phyloP scores from a whole-genome alignment of 139 green algal species.

The Chlorella sp. region DNA sequence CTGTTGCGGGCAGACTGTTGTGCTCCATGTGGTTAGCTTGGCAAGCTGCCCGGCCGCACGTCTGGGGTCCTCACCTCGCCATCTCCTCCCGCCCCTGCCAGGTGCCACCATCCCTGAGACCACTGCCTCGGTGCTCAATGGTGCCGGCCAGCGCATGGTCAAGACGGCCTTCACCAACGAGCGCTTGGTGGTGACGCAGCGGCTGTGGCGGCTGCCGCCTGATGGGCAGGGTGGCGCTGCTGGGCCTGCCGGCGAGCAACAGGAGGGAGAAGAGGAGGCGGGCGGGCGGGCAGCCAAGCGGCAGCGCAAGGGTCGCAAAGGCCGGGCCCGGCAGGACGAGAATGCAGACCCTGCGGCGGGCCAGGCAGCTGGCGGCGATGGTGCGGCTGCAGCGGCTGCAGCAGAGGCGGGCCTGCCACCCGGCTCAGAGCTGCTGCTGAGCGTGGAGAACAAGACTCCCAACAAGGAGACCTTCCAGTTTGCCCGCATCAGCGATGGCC shows the following conservation, averaged over 20 bases:
- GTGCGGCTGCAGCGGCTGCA: background rate
- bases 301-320: conserved; percentile 28
- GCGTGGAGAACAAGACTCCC: conserved; percentile 63
- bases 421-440: conserved; percentile 57
- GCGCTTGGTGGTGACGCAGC: conserved; percentile 69
- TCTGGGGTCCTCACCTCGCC: no score
- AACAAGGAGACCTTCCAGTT: conserved; percentile 68
- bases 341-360: conserved; percentile 6
- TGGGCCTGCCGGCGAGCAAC: background rate
- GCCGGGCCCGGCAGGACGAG: conserved; percentile 18
- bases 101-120: conserved; percentile 67
- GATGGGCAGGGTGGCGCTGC: background rate
- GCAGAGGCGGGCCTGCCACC: background rate
- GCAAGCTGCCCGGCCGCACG: no score
- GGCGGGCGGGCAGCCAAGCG: conserved; percentile 28
- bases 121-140: conserved; percentile 59
- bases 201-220: conserved; percentile 55
- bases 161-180: conserved; percentile 48
- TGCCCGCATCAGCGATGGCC: conserved; percentile 46
- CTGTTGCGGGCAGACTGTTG: no score
- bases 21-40: no score
- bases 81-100: no score
- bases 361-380: background rate
- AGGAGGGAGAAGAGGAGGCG: conserved; percentile 1
- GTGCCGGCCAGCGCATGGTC: conserved; percentile 38